Conservation (phyloP, 2,329 filamentous ascomycete genomes). For the Fusarium transvaalense region DNA sequence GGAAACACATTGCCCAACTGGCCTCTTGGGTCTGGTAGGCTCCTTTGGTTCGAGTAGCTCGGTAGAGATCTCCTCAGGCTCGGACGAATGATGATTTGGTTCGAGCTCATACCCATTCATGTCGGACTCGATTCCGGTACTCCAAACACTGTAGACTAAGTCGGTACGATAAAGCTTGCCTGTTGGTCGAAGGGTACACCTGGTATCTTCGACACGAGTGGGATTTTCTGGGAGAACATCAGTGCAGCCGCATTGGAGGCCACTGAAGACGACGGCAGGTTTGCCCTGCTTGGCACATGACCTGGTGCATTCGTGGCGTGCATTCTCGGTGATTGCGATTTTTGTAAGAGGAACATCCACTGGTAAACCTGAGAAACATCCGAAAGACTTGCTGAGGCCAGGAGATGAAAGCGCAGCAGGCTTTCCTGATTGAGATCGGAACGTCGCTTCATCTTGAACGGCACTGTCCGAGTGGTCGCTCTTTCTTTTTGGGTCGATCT, state of each 20-base stretch:
- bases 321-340: background rate
- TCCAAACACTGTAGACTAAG: background rate
- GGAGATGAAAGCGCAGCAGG: background rate
- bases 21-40: background rate
- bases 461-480: background rate
- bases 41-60: background rate
- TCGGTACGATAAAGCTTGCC: background rate
- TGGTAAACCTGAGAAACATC: background rate
- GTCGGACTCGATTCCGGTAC: background rate
- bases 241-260: background rate
- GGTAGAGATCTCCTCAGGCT: fast-evolving
- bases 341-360: background rate
- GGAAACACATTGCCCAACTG: background rate
- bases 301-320: background rate
- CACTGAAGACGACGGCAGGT: background rate
- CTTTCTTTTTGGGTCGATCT: background rate
- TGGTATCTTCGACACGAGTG: background rate
- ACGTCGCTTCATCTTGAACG: background rate
- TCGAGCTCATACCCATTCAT: background rate
- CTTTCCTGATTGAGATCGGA: background rate
- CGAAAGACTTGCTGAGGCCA: background rate
- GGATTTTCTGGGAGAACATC: background rate
- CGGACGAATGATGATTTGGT: fast-evolving
- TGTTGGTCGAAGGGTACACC: background rate
- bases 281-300: background rate